Conservation (phyloP, 1,284 basidiomycete species). For the Gymnopus androsaceus region DNA sequence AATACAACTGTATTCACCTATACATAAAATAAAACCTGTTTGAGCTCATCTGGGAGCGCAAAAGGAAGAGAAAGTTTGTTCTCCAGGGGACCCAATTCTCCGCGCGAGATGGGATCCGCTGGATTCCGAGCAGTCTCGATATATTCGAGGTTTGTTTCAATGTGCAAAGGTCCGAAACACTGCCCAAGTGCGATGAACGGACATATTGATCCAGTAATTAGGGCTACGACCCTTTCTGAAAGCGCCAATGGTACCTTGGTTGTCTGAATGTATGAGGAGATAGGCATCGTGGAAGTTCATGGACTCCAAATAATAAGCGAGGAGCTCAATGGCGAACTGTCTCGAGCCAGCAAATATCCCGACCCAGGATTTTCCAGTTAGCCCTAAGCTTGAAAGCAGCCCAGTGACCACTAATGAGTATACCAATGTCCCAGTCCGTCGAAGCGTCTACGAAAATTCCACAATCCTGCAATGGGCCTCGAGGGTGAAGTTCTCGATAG, state of each 20-base stretch:
- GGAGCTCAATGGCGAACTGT: constrained; percentile 13
- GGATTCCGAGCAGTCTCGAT: constrained; percentile 32
- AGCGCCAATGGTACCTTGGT: constrained; percentile 41
- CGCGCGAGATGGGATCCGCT: constrained; percentile 37
- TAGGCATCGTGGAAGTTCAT: neutral
- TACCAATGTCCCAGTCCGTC: constrained; percentile 7
- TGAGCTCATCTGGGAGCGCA: constrained; percentile 24
- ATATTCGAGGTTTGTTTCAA: constrained; percentile 29
- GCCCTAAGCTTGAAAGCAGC: neutral
- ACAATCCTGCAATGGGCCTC: neutral
- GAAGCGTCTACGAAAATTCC: constrained; percentile 11
- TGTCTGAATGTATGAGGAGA: constrained; percentile 21
- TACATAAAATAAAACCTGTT: constrained; percentile 19
- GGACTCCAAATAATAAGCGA: neutral
- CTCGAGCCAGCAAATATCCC: constrained; percentile 17
- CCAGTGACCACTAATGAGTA: neutral
- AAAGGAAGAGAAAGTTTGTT: constrained; percentile 16
- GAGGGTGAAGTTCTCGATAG: neutral
- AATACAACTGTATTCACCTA: neutral
- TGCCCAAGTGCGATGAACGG: constrained; percentile 28
- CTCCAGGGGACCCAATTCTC: constrained; percentile 16
- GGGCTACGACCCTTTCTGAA: constrained; percentile 32
- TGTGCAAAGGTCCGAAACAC: constrained; percentile 25
- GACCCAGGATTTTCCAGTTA: constrained; percentile 2
- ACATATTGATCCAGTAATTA: constrained; percentile 36